Base-by-base conservation (phyloP, 441 rosid genomes). In the Metrosideros polymorpha region DNA sequence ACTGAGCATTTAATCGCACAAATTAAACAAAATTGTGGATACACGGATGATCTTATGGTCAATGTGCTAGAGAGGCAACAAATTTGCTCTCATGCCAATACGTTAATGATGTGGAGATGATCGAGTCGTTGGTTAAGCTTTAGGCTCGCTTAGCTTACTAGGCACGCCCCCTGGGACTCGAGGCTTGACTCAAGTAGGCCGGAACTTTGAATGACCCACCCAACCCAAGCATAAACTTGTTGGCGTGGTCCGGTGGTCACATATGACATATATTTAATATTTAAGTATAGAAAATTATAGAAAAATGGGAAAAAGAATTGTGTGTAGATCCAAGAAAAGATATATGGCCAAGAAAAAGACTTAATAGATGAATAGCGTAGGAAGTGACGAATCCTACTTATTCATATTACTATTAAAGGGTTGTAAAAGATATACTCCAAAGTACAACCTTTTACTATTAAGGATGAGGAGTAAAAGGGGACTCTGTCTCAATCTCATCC, bases 161-260 rank as follows among this genome's bases (percentile, higher is more conserved):
- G 10, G 22, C 24, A 52, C 4, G 7, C 54, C 54, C 19, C 1
- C 2, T n/a, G 2, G 3, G 32, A 59, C 71, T 29, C 0, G 0
- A 0, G 12, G 39, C 24, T 17, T 0, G 3, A 4, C 42, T 63
- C 25, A 32, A 63, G 7, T 32, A 63, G 25, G 76, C 43, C 12
- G 3, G 24, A 63, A 32, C 43, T 4, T 9, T 32, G 25, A 63
- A 63, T 1, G 76, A 18, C n/a, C n/a, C n/a, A n/a, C n/a, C 7
- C 25, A 7, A 0, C 25, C 25, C 43, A 32, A 63, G 42, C 27
- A 0, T 0, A 0, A 63, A 1, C 43, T 63, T 25, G 18, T 63
- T 18, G 43, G 43, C 76, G 6, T 3, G 14, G 76, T 32, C 27
- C 8, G 32, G 1, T 63, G 76, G 43, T 0, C 6, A 22, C 43